phyloP scores from a whole-genome alignment of 1,139 yeast species.

The Yarrowia galli region DNA sequence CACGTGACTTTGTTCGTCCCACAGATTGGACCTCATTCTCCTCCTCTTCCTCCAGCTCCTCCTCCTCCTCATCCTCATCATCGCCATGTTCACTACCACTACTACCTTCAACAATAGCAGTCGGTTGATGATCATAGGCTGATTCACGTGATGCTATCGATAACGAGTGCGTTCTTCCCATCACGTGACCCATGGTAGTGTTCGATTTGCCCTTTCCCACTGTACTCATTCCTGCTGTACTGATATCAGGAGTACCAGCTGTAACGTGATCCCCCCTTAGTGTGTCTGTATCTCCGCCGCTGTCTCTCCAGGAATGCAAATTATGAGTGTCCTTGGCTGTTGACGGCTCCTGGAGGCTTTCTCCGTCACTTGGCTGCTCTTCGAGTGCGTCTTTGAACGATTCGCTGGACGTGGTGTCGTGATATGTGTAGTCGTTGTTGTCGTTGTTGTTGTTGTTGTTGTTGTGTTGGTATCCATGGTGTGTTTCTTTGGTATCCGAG shows the following conservation, averaged over 20 bases:
- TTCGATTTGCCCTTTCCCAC: neutral
- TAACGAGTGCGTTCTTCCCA: neutral
- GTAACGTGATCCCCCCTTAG: neutral
- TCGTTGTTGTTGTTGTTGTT: too few relatives aligned
- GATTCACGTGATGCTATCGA: slow-evolving; percentile 4
- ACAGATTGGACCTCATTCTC: neutral
- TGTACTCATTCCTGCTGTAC: neutral
- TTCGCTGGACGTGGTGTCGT: slow-evolving; percentile 19
- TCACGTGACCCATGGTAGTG: neutral
- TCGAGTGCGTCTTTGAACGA: slow-evolving; percentile 35
- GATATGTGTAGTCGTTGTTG: slow-evolving; percentile 14
- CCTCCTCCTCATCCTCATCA: neutral
- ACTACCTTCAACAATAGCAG: neutral
- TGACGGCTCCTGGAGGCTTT: neutral
- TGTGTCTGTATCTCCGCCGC: neutral
- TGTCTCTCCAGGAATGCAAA: slow-evolving; percentile 17
- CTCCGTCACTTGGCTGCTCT: neutral
- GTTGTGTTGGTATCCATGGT: slow-evolving; percentile 1
- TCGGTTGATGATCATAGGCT: neutral
- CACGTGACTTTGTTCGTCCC: neutral
- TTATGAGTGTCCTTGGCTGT: neutral
- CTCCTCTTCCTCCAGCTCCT: neutral
- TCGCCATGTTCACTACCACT: too few relatives aligned
- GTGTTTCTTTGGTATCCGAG: slow-evolving; percentile 25
- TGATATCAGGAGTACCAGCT: too few relatives aligned